Evolutionary conservation across 75 land plant species (phyloP).

Genomic region (Larix kaempferi): DNA sequence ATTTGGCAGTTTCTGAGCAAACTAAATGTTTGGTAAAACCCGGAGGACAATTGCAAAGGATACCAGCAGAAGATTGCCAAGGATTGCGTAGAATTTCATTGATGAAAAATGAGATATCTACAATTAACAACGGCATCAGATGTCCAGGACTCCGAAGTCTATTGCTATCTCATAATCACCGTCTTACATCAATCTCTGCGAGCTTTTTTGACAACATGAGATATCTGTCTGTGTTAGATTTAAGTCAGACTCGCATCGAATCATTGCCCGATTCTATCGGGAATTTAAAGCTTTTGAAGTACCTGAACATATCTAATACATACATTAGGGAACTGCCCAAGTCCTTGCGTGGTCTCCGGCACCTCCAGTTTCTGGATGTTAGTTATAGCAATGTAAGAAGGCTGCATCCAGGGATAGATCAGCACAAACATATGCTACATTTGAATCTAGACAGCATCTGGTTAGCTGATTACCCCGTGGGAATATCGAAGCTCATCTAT

Average conservation of each 20-base stretch:
- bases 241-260: not conserved
- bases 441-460: not conserved
- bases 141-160: not conserved
- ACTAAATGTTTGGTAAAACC: too few relatives aligned
- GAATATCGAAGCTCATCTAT: too few relatives aligned
- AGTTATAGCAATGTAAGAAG: too few relatives aligned
- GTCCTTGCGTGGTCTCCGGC: not conserved
- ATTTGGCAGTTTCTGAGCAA: not conserved
- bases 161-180: not conserved
- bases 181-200: too few relatives aligned
- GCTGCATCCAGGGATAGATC: not conserved
- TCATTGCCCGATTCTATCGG: not conserved
- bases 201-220: not conserved
- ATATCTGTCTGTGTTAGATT: not conserved
- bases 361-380: not conserved
- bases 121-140: too few relatives aligned
- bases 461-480: too few relatives aligned
- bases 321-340: not conserved
- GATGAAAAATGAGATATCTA: too few relatives aligned
- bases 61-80: too few relatives aligned
- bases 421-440: not conserved
- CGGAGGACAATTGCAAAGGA: too few relatives aligned
- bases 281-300: not conserved
- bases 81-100: too few relatives aligned
- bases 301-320: not conserved